A percentile compares a stretch with the other conserved stretches of the same genome.
Conservation (phyloP, 441 rosid genomes). For the Pelargonium cotyledonis region DNA sequence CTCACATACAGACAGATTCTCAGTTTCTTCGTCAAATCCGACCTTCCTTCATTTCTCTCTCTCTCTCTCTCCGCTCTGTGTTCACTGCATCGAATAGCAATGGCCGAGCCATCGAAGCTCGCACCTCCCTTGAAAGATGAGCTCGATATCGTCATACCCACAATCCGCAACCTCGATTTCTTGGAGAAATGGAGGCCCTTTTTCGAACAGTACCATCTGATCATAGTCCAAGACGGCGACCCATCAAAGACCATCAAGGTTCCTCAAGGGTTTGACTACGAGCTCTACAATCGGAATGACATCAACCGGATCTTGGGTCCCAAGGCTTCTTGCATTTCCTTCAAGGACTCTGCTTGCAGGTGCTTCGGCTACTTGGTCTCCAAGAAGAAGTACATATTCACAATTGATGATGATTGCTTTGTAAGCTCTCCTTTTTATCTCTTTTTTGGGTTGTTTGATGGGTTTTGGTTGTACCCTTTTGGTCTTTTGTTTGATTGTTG, state of each 20-base stretch:
- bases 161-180: conserved; percentile 76
- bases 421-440: conserved; percentile 38
- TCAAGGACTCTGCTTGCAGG: conserved; percentile 93
- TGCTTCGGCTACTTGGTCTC: conserved; percentile 96
- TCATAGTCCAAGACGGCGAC: conserved; percentile 94
- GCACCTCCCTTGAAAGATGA: conserved; percentile 58
- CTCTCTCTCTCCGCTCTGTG: neutral
- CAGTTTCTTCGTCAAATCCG: neutral
- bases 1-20: conserved; percentile 4
- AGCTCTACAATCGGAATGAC: conserved; percentile 82
- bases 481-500: neutral
- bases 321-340: conserved; percentile 87
- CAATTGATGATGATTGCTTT: conserved; percentile 93
- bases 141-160: conserved; percentile 84
- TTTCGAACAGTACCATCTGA: conserved; percentile 83
- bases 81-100: conserved; percentile 16
- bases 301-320: conserved; percentile 83
- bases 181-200: conserved; percentile 98
- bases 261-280: conserved; percentile 85
- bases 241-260: conserved; percentile 75
- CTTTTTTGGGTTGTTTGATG: neutral
- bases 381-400: conserved; percentile 90
- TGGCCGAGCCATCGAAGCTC: conserved; percentile 53
- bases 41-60: neutral
- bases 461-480: conserved; percentile 4